Base-by-base conservation (phyloP, 2,329 filamentous ascomycete genomes). In the Sarocladium brachiariae region DNA sequence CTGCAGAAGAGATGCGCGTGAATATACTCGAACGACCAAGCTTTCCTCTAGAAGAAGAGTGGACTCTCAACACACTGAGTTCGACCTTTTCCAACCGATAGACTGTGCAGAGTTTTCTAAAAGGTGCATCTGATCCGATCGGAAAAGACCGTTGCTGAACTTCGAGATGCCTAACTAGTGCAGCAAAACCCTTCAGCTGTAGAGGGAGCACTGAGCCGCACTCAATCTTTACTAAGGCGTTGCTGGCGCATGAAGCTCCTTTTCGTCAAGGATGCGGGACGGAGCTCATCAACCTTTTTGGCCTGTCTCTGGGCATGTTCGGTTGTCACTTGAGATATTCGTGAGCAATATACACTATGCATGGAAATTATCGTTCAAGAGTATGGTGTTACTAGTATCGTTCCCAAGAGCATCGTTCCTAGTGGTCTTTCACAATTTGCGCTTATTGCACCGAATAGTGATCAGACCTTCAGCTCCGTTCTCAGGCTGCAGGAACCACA, bases 31-130 rank as follows among this genome's bases (percentile, higher is more conserved):
- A 83, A 9, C 74, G 85, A 45, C 76, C 85, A 49, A 84, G 81
- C 56, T 89, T 88, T 66, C 76, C 85, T 33, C 80, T 87, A 46
- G 86, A 89, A 59, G 86, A 89, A 60, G 81, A 86, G 59, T 89
- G 84, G 84, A 77, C 81, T 58, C 74, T 74, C 1, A 84, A 86
- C 14, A 86, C 81, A 2, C 68, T 87, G 45, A 84, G 78, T 43
- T 10, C 19, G 13, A 25, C 30, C 16, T 48, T 39, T 27, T 13
- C 41, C 23, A 25, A 34, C 33, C 5, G 30, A 10, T 2, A 34
- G 13, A 43, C 51, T 23, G 55, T 56, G 53, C 50, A 46, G 2
- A 48, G 83, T 84, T n/a, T n/a, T n/a, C n/a, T n/a, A n/a, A n/a
- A 87, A 84, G 62, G 70, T 89, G 9, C 85, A 89, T 61, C 62